Evolutionary conservation across 768 basidiomycete species (phyloP), one percentile per base, ranked within the genome.

Genomic region (Infundibulicybe gibba): DNA sequence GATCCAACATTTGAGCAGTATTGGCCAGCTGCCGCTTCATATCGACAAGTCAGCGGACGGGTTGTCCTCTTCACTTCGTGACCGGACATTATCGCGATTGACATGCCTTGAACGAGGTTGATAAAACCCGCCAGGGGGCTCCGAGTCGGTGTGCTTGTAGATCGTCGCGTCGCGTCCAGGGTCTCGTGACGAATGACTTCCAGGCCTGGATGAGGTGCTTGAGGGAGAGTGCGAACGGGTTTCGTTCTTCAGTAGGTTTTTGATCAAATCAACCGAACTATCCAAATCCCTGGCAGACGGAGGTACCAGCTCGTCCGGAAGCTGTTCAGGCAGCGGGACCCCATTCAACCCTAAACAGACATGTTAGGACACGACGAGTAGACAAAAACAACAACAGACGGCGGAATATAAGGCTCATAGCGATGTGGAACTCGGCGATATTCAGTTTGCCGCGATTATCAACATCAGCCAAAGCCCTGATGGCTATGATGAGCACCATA

Each of bases 391-490:
- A 42, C 51, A 20, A 80, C 90, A 56, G 69, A 97, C 95, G 79
- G 60, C 97, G 85, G 68, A 94, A 97, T 59, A 99, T 98, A 45
- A 98, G 72, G 44, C 90, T 93, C 95, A 99, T 99, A 0, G 97
- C 97, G 49, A 97, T 90, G 61, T 98, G 93, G 63, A 99, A 99
- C 62, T 98, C 97, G 12, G 90, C 87, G 20, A 95, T 72, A 55
- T 97, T 97, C 41, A 98, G 80, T 65, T 94, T 97, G 17, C 97
- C 97, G 17, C 93, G 85, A 66, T 98, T 92, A 50, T 94, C 88
- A 33, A 81, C 77, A 65, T 99, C 97, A 15, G 94, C 91, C 5
- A 98, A 77, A 12, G 82, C 85, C 95, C 94, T 97, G 25, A 43
- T 13, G 43, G 33, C 35, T 20, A 39, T 40, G 15, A 44, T 45